These are phyloP conservation scores for Pseudogymnoascus sp. DNA, from an alignment of 2,329 filamentous ascomycete species.

Conservation along the genomic window DNA sequence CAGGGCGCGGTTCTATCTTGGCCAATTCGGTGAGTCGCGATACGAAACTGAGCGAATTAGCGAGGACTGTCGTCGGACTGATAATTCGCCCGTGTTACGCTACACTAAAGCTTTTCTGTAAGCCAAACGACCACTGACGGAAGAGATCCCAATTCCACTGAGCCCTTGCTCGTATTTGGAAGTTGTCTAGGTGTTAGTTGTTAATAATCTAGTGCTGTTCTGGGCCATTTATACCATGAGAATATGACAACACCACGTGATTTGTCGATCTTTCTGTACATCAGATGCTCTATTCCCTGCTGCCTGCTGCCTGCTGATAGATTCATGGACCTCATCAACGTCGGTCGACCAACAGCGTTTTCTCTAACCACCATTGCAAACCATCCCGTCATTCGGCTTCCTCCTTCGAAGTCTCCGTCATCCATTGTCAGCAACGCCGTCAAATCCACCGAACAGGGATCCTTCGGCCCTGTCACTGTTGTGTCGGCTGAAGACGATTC, in stretches of 20 bases:
- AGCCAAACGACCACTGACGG: background rate
- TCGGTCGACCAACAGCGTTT: background rate
- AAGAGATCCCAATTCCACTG: too few species aligned
- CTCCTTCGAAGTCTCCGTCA: background rate
- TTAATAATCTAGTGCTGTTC: background rate
- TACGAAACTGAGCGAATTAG: background rate
- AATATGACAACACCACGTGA: background rate
- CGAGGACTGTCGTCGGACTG: background rate
- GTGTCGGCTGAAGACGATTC: conserved; percentile 34
- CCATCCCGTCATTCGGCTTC: background rate
- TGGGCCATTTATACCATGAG: background rate
- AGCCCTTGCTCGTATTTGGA: too few species aligned
- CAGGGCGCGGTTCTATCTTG: background rate
- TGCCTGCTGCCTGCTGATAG: too few species aligned
- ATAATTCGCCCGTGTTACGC: background rate
- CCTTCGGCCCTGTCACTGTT: conserved; percentile 37
- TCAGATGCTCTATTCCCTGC: background rate
- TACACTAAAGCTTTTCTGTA: background rate
- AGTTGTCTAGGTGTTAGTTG: too few species aligned
- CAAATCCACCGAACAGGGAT: conserved; percentile 52
- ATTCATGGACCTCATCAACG: background rate
- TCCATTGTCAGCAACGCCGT: conserved; percentile 47
- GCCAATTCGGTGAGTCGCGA: background rate
- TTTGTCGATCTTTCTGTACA: background rate
- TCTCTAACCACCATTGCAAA: background rate